phyloP scores from a whole-genome alignment of 78 protist genomes.

The Andalucia godoyi region DNA sequence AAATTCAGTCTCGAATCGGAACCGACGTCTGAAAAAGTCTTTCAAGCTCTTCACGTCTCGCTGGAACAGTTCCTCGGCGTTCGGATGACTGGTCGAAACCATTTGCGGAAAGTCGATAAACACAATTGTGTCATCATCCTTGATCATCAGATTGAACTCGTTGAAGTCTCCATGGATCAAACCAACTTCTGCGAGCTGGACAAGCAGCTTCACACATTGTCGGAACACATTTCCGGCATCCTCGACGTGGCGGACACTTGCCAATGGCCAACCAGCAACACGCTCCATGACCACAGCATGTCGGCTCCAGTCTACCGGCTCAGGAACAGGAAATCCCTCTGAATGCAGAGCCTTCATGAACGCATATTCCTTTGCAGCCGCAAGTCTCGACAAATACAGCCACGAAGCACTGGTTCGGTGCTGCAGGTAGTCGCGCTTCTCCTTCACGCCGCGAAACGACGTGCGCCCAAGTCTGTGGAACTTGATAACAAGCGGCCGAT shows the following conservation, averaged over 20 bases:
- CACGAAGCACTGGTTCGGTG: conserved; percentile 63
- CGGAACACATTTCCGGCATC: conserved; percentile 24
- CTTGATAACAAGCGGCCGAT: conserved; percentile 44
- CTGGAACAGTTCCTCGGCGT: conserved; percentile 76
- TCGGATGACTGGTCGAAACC: conserved; percentile 80
- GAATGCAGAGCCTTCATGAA: conserved; percentile 88
- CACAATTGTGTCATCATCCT: conserved; percentile 21
- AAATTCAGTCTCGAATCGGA: conserved; percentile 14
- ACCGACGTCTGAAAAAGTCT: conserved; percentile 56
- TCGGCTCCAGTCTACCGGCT: conserved; percentile 81
- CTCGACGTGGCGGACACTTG: background rate
- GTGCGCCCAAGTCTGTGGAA: conserved; percentile 87
- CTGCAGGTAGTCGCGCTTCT: conserved; percentile 84
- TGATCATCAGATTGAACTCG: conserved; percentile 88
- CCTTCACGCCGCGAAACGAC: conserved; percentile 81
- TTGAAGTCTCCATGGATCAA: conserved; percentile 98
- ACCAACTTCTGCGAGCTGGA: conserved; percentile 70
- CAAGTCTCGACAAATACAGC: conserved; percentile 87
- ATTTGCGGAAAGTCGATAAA: conserved; percentile 98
- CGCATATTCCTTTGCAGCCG: conserved; percentile 91
- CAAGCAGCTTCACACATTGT: conserved; percentile 57
- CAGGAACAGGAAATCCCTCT: conserved; percentile 89
- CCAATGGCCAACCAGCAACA: conserved; percentile 71
- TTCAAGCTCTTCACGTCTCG: conserved; percentile 80
- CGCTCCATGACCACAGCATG: conserved; percentile 87